Percentiles rank a stretch among this genome's conserved stretches.
Evolutionary conservation across 2,329 filamentous ascomycete genomes (phyloP).

Genomic region (Fusarium albosuccineum): DNA sequence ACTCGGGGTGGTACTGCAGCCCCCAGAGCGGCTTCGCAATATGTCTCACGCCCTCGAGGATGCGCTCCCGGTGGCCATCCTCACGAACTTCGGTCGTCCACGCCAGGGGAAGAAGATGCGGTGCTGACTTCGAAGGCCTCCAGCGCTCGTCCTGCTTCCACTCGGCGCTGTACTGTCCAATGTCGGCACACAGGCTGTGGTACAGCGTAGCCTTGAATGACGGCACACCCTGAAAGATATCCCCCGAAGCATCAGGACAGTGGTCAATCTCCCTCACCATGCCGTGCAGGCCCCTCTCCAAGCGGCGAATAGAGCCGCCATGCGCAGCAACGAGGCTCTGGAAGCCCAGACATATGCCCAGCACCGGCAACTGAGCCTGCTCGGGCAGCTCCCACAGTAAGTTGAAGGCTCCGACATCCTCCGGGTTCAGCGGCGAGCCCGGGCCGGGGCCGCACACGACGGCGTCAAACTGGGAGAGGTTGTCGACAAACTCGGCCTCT

Average conservation of each 20-base stretch:
- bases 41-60: slow-evolving; percentile 85
- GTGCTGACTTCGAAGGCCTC: slow-evolving; percentile 51
- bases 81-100: slow-evolving; percentile 67
- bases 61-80: slow-evolving; percentile 58
- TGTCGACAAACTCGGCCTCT: slow-evolving; percentile 54
- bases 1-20: slow-evolving; percentile 92
- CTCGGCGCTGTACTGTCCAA: slow-evolving; percentile 56
- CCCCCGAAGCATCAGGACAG: slow-evolving; percentile 50
- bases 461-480: slow-evolving; percentile 76
- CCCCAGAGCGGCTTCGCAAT: slow-evolving; percentile 81
- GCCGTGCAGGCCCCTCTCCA: slow-evolving; percentile 84
- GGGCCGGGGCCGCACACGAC: slow-evolving; percentile 93
- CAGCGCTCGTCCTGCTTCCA: slow-evolving; percentile 52
- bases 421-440: slow-evolving; percentile 77
- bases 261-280: slow-evolving; percentile 79
- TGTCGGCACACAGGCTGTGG: slow-evolving; percentile 72
- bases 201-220: slow-evolving; percentile 81
- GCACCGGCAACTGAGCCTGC: slow-evolving; percentile 75
- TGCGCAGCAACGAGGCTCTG: slow-evolving; percentile 81
- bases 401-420: slow-evolving; percentile 87
- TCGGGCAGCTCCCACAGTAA: slow-evolving; percentile 78
- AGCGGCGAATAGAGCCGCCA: slow-evolving; percentile 73
- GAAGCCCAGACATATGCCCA: slow-evolving; percentile 92
- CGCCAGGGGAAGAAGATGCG: slow-evolving; percentile 69
- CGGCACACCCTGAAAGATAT: slow-evolving; percentile 75